Evolutionary conservation across 2,329 filamentous ascomycete species (phyloP), one percentile per base, ranked within the genome.

Genomic region (Beauveria sp.): DNA sequence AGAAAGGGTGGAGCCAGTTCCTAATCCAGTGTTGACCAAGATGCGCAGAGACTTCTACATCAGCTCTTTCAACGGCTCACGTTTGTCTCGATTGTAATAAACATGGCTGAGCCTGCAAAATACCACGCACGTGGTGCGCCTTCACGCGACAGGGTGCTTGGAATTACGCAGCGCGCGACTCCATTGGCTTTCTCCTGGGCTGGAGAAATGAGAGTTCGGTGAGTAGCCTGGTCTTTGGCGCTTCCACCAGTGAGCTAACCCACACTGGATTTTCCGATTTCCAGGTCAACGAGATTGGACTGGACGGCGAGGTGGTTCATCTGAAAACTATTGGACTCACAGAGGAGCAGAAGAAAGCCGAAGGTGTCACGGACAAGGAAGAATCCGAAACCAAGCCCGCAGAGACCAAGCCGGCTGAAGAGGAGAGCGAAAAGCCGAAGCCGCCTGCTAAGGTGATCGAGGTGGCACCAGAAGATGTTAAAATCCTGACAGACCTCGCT

Each of bases 281-380:
- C 69, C 79, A 95, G 67, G 93, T 97, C 67, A 93, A 96, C 70
- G 93, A 97, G 74, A 93, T 97, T 64, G 78, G 83, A 22, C 86
- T 87, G 34, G 84, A 88, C 69, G 92, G 92, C 18, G 75, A 86
- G 59, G 90, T 96, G 16, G 73, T 95, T 58, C 91, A 93, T 72
- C 78, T 97, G 54, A 79, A 74, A 62, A 81, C 79, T 58, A 73
- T 81, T 20, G 73, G 72, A 18, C 50, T 72, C 8, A 63, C 58
- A 1, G 66, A 67, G 10, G 63, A 65, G 61, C 57, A 62, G 34
- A 55, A 59, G 57, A 53, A 47, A 63, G 52, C 55, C 54, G 38
- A 63, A 60, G 61, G 64, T 60, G 46, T 63, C 65, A 65, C 61
- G 62, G 67, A 46, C 62, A 66, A 56, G 55, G 22, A 61, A 62